Evolutionary conservation across 2,329 filamentous ascomycete species (phyloP).

Genomic region (Scedosporium apiospermum): DNA sequence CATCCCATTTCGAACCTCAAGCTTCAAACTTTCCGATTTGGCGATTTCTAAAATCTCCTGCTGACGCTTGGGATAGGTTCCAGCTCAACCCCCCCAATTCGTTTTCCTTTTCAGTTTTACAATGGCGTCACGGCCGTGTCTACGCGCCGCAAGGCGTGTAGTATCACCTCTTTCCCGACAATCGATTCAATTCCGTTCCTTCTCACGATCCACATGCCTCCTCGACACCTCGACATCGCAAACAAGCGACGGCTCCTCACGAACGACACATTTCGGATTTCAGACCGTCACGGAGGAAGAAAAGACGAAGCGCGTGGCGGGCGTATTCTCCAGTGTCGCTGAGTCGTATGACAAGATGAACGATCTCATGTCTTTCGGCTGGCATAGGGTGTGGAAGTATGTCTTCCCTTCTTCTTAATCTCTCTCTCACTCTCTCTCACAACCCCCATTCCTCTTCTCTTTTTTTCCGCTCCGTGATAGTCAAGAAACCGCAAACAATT

Average conservation of each 20-base stretch:
- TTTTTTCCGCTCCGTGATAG: no score
- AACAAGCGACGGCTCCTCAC: slow-evolving; percentile 26
- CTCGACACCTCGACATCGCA: slow-evolving; percentile 13
- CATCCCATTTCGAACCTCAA: not conserved
- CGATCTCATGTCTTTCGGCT: slow-evolving; percentile 95
- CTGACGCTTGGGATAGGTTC: not conserved
- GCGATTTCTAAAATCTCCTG: not conserved
- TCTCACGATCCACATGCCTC: slow-evolving; percentile 7
- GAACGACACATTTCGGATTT: slow-evolving; percentile 84
- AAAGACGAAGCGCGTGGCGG: slow-evolving; percentile 64
- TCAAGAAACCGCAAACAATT: slow-evolving; percentile 8
- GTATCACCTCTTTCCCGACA: slow-evolving; percentile 3
- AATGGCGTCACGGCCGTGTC: slow-evolving; percentile 6
- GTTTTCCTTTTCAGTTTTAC: not conserved
- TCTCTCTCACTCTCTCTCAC: not conserved
- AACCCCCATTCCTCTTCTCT: not conserved
- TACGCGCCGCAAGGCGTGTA: slow-evolving; percentile 8
- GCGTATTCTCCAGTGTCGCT: slow-evolving; percentile 91
- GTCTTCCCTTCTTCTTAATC: slow-evolving; percentile 15
- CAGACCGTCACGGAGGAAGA: slow-evolving; percentile 72
- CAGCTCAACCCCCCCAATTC: not conserved
- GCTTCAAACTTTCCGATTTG: not conserved
- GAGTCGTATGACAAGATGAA: slow-evolving; percentile 97
- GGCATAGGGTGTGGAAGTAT: slow-evolving; percentile 88
- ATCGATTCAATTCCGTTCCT: slow-evolving; percentile 8